Base-by-base conservation (phyloP, 2,329 filamentous ascomycete species). In the Fonsecaea pedrosoi region DNA sequence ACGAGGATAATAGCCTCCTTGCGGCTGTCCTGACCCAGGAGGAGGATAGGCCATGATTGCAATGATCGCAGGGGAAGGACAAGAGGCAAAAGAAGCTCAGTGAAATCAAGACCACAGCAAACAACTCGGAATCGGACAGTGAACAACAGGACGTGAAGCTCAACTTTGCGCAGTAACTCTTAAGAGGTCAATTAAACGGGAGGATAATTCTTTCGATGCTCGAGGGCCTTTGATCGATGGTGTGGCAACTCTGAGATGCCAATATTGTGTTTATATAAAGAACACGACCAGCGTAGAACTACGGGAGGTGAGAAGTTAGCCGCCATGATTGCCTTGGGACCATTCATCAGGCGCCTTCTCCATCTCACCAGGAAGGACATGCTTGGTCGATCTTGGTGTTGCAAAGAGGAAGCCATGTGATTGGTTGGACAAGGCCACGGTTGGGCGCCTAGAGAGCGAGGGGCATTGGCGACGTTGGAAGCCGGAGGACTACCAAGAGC, bases 1-100 rank as follows among this genome's bases (percentile, higher is more conserved):
- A 75, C 73, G 73, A 71, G 73, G 72, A 70, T 69, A 74, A 56
- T 72, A 75, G 35, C 72, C 72, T 67, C 67, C 68, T 54, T 71
- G 72, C 32, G 68, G 54, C 50, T 69, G 66, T 42, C 54, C 62
- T 34, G 61, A 64, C 13, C 67, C 57, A 35, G 67, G 67, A 55
- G 54, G 56, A 60, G 64, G 63, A 50, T 66, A 69, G n/a, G 67
- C 66, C 67, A 69, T 69, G 60, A 53, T 32, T 35, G 54, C 21
- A 9, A 37, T 34, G 6, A 21, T 18, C 10, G 57, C 30, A 25
- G 18, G 40, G 15, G 38, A 18, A 34, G 25, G 25, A 25, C 25
- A 42, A 60, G 57, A 45, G 35, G 15, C 34, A 50, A 35, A 50
- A 50, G 54, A 30, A 25, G 37, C 9, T 18, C 40, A 54, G 30